These are phyloP conservation scores for Diversispora epigaea DNA, from an alignment of 192 early-diverging fungal species.

Conservation along the genomic window DNA sequence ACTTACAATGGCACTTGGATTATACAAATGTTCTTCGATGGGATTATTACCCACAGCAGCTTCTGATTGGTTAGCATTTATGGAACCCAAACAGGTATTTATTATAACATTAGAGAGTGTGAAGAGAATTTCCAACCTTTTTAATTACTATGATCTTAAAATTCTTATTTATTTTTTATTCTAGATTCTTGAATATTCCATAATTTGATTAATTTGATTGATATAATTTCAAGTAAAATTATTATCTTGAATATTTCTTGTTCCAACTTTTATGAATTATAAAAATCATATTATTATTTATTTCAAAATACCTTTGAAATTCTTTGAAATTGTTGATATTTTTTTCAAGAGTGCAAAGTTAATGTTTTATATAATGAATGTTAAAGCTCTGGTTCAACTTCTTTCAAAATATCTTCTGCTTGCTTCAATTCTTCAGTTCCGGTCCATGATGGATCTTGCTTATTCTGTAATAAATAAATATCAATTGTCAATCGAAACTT, in stretches of 20 bases:
- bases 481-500: not conserved
- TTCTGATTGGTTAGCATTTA: constrained; percentile 95
- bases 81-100: constrained; percentile 61
- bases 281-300: no score
- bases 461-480: not conserved
- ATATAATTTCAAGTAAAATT: no score
- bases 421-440: constrained; percentile 11
- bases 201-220: not conserved
- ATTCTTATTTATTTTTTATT: constrained; percentile 5
- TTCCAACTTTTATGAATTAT: no score
- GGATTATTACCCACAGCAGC: constrained; percentile 90
- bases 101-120: no score
- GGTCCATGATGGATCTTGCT: not conserved
- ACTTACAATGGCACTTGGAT: constrained; percentile 75
- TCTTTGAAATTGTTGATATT: no score
- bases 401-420: constrained; percentile 10
- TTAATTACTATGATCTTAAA: not conserved
- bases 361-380: no score
- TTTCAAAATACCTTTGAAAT: no score
- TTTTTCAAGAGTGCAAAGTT: no score
- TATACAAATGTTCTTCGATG: constrained; percentile 93
- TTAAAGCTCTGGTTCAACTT: not conserved
- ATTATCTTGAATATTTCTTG: no score
- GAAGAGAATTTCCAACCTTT: constrained; percentile 19
- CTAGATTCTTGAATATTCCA: not conserved